Evolutionary conservation across 2,329 filamentous ascomycete genomes (phyloP).

Genomic region (Calonectria hawksworthii): DNA sequence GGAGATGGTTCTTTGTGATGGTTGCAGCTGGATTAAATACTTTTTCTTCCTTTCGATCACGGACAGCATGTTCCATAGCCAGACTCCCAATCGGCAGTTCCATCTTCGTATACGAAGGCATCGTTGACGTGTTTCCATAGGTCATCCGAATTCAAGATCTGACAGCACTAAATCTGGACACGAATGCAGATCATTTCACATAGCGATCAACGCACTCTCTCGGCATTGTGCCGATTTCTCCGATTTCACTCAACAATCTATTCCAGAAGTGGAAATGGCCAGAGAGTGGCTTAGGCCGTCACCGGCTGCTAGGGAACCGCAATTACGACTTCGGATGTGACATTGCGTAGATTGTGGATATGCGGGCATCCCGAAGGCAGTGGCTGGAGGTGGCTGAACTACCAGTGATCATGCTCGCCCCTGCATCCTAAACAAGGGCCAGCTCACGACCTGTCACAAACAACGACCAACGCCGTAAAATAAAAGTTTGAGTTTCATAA

Average conservation of each 20-base stretch:
- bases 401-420: background rate
- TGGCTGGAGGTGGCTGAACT: background rate
- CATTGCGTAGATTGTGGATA: background rate
- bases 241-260: background rate
- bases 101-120: background rate
- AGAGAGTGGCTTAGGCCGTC: background rate
- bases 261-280: background rate
- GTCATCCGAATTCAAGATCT: background rate
- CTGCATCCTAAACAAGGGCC: too few species aligned
- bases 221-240: background rate
- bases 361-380: too few species aligned
- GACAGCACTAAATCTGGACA: background rate
- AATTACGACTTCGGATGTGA: slow-evolving; percentile 8
- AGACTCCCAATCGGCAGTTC: background rate
- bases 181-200: background rate
- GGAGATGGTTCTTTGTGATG: background rate
- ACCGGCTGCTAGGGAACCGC: background rate
- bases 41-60: background rate
- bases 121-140: background rate
- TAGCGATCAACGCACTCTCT: too few species aligned
- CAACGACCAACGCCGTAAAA: too few species aligned
- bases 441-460: too few species aligned
- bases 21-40: background rate
- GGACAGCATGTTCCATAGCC: background rate
- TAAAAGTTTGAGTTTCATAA: background rate